phyloP scores from a whole-genome alignment of 2,329 filamentous ascomycete genomes.

The Rutstroemia sp. region DNA sequence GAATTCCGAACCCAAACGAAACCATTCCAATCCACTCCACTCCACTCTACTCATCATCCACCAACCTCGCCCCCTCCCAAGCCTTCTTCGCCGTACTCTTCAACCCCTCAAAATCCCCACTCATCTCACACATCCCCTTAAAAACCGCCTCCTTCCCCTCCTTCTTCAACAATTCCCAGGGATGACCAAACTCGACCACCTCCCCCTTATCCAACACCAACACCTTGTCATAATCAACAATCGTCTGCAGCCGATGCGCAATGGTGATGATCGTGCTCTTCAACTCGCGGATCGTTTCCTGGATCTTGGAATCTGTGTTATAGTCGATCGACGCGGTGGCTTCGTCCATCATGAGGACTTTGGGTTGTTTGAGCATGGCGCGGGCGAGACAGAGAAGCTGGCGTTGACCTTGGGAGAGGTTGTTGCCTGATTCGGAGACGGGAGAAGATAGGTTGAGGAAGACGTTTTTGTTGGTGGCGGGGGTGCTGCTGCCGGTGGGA shows the following conservation, averaged over 20 bases:
- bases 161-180: conserved; percentile 70
- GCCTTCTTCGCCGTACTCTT: conserved; percentile 45
- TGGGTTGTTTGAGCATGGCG: conserved; percentile 83
- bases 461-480: conserved; percentile 79
- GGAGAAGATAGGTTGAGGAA: conserved; percentile 81
- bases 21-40: neutral
- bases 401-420: conserved; percentile 91
- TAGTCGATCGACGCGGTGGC: conserved; percentile 97
- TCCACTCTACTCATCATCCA: conserved; percentile 29
- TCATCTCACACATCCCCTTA: conserved; percentile 61
- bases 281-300: conserved; percentile 90
- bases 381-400: conserved; percentile 91
- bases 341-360: conserved; percentile 98
- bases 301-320: conserved; percentile 89
- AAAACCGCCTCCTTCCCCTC: conserved; percentile 47
- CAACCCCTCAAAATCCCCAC: conserved; percentile 53
- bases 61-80: conserved; percentile 34
- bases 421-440: conserved; percentile 85
- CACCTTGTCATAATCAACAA: conserved; percentile 97
- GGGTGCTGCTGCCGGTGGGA: conserved; percentile 19
- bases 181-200: conserved; percentile 86
- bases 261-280: conserved; percentile 94
- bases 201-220: conserved; percentile 84
- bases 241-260: conserved; percentile 89
- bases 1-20: neutral